These are phyloP conservation scores for Acacia crassicarpa DNA, from an alignment of 306 rosid species.

Conservation along the genomic window DNA sequence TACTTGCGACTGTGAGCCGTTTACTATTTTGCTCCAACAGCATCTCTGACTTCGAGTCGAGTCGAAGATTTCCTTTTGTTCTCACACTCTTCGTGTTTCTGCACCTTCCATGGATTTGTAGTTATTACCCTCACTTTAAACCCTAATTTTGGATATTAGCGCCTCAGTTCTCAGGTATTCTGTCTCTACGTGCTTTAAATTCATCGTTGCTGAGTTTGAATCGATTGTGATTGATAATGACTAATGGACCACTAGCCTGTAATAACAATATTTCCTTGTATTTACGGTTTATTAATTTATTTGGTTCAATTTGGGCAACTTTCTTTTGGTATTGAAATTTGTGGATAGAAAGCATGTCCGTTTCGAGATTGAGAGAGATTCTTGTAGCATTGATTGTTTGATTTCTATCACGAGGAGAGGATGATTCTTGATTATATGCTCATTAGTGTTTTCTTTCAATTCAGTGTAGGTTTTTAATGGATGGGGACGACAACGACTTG, in stretches of 20 bases:
- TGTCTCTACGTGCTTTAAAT: not conserved
- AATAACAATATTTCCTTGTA: not conserved
- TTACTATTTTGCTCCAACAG: not conserved
- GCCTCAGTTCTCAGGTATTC: slow-evolving; percentile 23
- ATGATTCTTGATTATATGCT: not conserved
- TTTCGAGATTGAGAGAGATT: not conserved
- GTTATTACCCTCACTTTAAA: slow-evolving; percentile 11
- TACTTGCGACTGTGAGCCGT: not conserved
- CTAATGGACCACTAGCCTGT: not conserved
- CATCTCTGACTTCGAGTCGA: not conserved
- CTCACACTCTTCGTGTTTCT: not conserved
- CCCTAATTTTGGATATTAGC: slow-evolving; percentile 25
- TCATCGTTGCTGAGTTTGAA: slow-evolving; percentile 5
- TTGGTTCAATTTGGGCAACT: not conserved
- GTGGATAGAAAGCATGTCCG: not conserved
- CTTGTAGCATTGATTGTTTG: not conserved
- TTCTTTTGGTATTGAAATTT: not conserved
- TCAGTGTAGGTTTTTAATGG: slow-evolving; percentile 52
- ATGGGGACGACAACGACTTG: slow-evolving; percentile 35
- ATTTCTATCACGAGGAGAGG: not conserved
- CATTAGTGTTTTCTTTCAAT: not conserved
- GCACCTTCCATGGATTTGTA: not conserved
- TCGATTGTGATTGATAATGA: not conserved
- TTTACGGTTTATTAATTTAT: not conserved
- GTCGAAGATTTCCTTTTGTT: not conserved